Evolutionary conservation across 257 asterid genomes (phyloP).

Genomic region (Paraleonurus japonicus): DNA sequence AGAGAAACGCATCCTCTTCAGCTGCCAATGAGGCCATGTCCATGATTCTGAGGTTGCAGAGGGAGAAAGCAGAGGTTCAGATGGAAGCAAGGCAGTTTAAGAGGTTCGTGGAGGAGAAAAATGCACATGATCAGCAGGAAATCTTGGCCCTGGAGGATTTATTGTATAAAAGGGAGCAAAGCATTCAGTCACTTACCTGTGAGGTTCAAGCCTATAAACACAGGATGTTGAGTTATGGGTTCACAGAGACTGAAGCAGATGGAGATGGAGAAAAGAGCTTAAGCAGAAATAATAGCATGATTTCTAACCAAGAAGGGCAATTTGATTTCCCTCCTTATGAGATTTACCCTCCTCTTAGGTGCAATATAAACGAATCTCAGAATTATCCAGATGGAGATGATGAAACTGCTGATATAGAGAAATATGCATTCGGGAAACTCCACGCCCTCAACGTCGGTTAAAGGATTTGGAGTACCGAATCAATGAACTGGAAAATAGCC

Average conservation of each 20-base stretch:
- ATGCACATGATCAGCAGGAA: slow-evolving; percentile 90
- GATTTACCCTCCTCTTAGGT: slow-evolving; percentile 80
- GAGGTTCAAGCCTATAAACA: slow-evolving; percentile 87
- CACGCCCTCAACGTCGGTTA: slow-evolving; percentile 51
- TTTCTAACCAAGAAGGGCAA: slow-evolving; percentile 48
- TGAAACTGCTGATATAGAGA: slow-evolving; percentile 67
- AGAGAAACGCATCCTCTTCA: slow-evolving; percentile 88
- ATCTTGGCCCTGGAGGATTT: slow-evolving; percentile 65
- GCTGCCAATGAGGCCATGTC: slow-evolving; percentile 99
- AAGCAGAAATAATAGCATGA: slow-evolving; percentile 45
- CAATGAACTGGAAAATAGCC: slow-evolving; percentile 71
- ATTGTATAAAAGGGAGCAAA: slow-evolving; percentile 86
- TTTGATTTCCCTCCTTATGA: slow-evolving; percentile 52
- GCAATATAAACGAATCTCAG: slow-evolving; percentile 58
- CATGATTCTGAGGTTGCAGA: slow-evolving; percentile 95
- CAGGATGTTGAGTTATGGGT: slow-evolving; percentile 85
- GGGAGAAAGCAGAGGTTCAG: slow-evolving; percentile 93
- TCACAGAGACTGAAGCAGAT: slow-evolving; percentile 66
- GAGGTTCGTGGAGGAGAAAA: slow-evolving; percentile 88
- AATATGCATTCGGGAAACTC: slow-evolving; percentile 78
- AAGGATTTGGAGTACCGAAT: slow-evolving; percentile 74
- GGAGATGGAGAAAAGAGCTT: slow-evolving; percentile 42
- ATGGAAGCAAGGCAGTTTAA: slow-evolving; percentile 96
- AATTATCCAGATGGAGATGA: slow-evolving; percentile 51
- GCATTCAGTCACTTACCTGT: slow-evolving; percentile 73